phyloP scores from a whole-genome alignment of 139 green algal genomes.

The Micractinium sp. region DNA sequence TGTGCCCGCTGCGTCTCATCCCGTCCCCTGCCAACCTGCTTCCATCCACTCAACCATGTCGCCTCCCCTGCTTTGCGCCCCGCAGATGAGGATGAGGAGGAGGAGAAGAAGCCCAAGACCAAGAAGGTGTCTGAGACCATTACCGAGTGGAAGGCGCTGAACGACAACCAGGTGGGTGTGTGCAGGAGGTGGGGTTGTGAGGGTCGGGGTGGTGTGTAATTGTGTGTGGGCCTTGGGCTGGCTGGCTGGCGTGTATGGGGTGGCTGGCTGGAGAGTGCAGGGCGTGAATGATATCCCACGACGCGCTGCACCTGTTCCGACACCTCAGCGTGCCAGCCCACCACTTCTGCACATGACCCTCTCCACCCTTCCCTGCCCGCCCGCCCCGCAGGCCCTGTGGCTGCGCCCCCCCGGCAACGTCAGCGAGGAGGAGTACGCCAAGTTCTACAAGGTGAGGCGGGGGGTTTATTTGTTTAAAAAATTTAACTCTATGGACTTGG shows the following conservation, averaged over 20 bases:
- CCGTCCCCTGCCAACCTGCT: background rate
- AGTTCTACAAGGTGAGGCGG: slow-evolving; percentile 91
- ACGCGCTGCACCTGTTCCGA: no score
- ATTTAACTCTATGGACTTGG: background rate
- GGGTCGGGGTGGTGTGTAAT: background rate
- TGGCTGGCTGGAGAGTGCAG: no score
- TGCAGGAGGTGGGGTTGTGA: background rate
- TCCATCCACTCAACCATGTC: background rate
- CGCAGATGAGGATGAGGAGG: slow-evolving; percentile 60
- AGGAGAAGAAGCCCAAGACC: slow-evolving; percentile 69
- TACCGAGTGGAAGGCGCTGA: slow-evolving; percentile 94
- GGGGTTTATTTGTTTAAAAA: background rate
- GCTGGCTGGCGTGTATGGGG: no score
- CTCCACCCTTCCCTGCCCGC: background rate
- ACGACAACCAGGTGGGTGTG: slow-evolving; percentile 81
- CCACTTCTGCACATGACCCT: background rate
- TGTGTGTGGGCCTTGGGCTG: no score
- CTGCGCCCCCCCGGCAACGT: slow-evolving; percentile 90
- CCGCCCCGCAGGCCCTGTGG: slow-evolving; percentile 85
- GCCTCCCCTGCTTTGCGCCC: background rate
- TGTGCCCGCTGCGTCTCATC: background rate
- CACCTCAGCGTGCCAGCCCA: background rate
- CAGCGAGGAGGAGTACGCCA: slow-evolving; percentile 91
- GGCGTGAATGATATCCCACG: no score
- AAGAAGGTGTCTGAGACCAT: slow-evolving; percentile 85